These are phyloP conservation scores for Corylus avellana DNA, from an alignment of 306 rosid species.

Conservation along the genomic window DNA sequence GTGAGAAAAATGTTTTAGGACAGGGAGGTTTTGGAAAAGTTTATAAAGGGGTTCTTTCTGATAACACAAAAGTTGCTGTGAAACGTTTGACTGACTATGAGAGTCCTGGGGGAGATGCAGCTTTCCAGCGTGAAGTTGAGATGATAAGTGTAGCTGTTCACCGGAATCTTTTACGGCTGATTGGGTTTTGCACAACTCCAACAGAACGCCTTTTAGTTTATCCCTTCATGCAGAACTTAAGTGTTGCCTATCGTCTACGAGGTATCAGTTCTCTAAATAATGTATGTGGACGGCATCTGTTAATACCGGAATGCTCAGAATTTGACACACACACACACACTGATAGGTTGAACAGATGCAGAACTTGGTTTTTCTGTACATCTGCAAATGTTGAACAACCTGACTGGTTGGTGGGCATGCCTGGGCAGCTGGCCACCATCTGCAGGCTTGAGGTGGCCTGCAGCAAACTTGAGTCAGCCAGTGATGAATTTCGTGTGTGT, in stretches of 20 bases:
- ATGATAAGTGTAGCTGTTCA: conserved; percentile 99
- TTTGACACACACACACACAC: not conserved
- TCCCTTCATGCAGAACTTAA: conserved; percentile 96
- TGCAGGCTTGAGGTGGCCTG: not conserved
- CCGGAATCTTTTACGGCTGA: conserved; percentile 76
- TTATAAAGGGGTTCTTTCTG: conserved; percentile 90
- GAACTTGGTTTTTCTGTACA: not conserved
- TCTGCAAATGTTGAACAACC: not conserved
- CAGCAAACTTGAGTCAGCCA: not conserved
- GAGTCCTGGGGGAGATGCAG: conserved; percentile 97
- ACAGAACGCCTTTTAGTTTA: conserved; percentile 93
- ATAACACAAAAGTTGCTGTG: conserved; percentile 89
- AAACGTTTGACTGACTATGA: conserved; percentile 90
- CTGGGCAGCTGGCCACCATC: not conserved
- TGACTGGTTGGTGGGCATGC: not conserved
- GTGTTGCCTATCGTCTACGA: conserved; percentile 91
- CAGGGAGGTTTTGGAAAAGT: conserved; percentile 99
- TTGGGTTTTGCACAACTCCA: conserved; percentile 93
- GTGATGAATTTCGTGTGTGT: not conserved
- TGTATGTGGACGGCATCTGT: not conserved
- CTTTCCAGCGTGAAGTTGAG: conserved; percentile 98
- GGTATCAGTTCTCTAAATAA: conserved; percentile 41
- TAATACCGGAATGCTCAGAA: not conserved
- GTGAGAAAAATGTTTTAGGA: conserved; percentile 88
- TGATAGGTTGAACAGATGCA: not conserved